Conservation (phyloP, 2,329 filamentous ascomycete species). For the Magnaporthiopsis rhizophila region DNA sequence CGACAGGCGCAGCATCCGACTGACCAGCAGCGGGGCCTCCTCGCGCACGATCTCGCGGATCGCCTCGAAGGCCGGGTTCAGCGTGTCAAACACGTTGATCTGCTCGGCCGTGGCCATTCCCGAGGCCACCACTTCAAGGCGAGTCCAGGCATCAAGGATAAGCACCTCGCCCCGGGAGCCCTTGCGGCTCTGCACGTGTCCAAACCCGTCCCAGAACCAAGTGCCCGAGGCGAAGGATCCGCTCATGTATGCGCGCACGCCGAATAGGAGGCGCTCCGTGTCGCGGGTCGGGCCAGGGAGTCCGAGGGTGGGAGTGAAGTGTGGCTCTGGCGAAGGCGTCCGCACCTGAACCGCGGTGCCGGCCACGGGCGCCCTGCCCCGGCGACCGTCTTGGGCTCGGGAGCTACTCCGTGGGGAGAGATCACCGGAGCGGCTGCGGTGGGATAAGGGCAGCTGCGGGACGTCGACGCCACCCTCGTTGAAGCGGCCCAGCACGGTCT, state of each 20-base stretch:
- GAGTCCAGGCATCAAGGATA: slow-evolving; percentile 6
- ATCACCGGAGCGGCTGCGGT: neutral
- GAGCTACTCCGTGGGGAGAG: neutral
- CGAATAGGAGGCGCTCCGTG: slow-evolving; percentile 1
- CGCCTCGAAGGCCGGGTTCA: slow-evolving; percentile 26
- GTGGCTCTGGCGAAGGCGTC: slow-evolving; percentile 4
- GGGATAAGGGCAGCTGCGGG: neutral
- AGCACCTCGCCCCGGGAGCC: slow-evolving; percentile 1
- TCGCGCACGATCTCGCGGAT: slow-evolving; percentile 24
- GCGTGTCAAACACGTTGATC: slow-evolving; percentile 22
- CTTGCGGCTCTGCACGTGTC: slow-evolving; percentile 6
- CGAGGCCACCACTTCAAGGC: slow-evolving; percentile 8
- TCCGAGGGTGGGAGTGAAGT: neutral
- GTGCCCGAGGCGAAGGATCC: slow-evolving; percentile 6
- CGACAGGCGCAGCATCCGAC: slow-evolving; percentile 25
- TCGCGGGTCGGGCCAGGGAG: slow-evolving; percentile 4
- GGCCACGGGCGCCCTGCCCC: neutral
- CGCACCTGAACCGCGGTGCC: neutral
- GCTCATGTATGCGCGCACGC: slow-evolving; percentile 5
- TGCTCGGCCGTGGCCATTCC: slow-evolving; percentile 17
- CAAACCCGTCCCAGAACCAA: slow-evolving; percentile 5
- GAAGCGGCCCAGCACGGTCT: slow-evolving; percentile 12
- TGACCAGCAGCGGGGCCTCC: slow-evolving; percentile 25
- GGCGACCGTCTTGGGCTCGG: neutral
- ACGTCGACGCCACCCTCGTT: slow-evolving; percentile 10